Evolutionary conservation across 2,329 filamentous ascomycete species (phyloP).

Genomic region (Myriangium duriaei): DNA sequence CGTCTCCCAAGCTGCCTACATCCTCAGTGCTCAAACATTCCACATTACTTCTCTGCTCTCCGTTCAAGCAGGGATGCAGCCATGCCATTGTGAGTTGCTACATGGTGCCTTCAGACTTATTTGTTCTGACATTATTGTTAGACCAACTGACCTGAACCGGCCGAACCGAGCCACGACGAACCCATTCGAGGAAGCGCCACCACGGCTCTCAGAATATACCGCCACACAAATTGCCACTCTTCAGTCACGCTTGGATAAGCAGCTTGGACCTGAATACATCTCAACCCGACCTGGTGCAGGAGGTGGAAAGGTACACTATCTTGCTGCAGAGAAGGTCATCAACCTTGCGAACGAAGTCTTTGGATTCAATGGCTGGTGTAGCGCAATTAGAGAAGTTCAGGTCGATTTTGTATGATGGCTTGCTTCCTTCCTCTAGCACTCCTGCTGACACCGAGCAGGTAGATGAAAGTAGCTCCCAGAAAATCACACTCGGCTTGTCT

Average conservation of each 20-base stretch:
- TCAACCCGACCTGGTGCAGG: slow-evolving; percentile 73
- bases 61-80: too few relatives aligned
- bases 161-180: slow-evolving; percentile 42
- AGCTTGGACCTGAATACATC: slow-evolving; percentile 91
- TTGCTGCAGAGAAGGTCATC: slow-evolving; percentile 94
- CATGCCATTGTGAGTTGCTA: slow-evolving; percentile 8
- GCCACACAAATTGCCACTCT: slow-evolving; percentile 83
- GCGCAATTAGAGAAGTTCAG: slow-evolving; percentile 84
- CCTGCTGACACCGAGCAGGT: slow-evolving; percentile 32
- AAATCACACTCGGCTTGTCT: slow-evolving; percentile 72
- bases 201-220: slow-evolving; percentile 66
- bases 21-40: background rate
- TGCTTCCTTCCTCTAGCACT: slow-evolving; percentile 6
- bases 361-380: slow-evolving; percentile 96
- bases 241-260: slow-evolving; percentile 75
- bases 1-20: background rate
- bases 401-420: slow-evolving; percentile 63
- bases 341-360: slow-evolving; percentile 90
- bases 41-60: too few relatives aligned
- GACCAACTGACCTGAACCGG: slow-evolving; percentile 26
- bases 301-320: slow-evolving; percentile 79
- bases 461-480: slow-evolving; percentile 70
- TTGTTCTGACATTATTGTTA: slow-evolving; percentile 11
- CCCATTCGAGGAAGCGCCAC: slow-evolving; percentile 64
- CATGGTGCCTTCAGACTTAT: background rate